These are phyloP conservation scores for Pythium phragmitis DNA, from an alignment of 352 stramenopile genomes.

Conservation along the genomic window DNA sequence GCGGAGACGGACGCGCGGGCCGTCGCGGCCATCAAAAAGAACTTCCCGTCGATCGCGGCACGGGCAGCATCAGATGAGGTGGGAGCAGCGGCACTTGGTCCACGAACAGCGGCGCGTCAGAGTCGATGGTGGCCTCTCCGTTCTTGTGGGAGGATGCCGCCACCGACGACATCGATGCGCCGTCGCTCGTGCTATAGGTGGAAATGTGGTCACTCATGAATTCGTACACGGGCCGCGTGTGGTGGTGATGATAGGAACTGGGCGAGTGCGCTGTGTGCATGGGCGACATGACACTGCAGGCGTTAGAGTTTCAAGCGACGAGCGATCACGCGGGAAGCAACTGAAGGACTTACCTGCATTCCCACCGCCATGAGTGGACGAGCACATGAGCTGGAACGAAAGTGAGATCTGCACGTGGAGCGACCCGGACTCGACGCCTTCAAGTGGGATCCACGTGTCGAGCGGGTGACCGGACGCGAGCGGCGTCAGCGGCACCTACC, in stretches of 20 bases:
- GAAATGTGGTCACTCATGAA: slow-evolving; percentile 15
- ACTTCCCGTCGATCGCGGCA: slow-evolving; percentile 63
- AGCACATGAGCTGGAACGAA: slow-evolving; percentile 86
- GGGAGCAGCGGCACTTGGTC: slow-evolving; percentile 19
- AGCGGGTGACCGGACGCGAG: slow-evolving; percentile 63
- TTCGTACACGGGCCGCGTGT: slow-evolving; percentile 10
- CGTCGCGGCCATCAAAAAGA: slow-evolving; percentile 49
- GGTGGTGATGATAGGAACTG: slow-evolving; percentile 27
- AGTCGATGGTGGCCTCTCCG: background rate
- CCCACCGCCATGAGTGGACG: slow-evolving; percentile 32
- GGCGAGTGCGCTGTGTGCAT: slow-evolving; percentile 34
- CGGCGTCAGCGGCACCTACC: slow-evolving; percentile 44
- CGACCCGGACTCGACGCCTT: slow-evolving; percentile 52
- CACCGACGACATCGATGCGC: background rate
- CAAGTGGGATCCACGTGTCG: slow-evolving; percentile 67
- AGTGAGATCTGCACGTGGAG: slow-evolving; percentile 61
- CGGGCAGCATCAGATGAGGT: slow-evolving; percentile 33
- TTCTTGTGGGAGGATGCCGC: background rate
- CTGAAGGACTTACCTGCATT: background rate
- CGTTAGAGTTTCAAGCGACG: slow-evolving; percentile 15
- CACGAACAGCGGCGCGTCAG: slow-evolving; percentile 6
- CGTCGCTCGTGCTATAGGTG: background rate
- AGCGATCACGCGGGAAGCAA: background rate
- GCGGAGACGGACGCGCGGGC: slow-evolving; percentile 55
- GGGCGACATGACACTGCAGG: slow-evolving; percentile 29